phyloP scores from a whole-genome alignment of 768 basidiomycete species.

The Hydnomerulius pinastri region DNA sequence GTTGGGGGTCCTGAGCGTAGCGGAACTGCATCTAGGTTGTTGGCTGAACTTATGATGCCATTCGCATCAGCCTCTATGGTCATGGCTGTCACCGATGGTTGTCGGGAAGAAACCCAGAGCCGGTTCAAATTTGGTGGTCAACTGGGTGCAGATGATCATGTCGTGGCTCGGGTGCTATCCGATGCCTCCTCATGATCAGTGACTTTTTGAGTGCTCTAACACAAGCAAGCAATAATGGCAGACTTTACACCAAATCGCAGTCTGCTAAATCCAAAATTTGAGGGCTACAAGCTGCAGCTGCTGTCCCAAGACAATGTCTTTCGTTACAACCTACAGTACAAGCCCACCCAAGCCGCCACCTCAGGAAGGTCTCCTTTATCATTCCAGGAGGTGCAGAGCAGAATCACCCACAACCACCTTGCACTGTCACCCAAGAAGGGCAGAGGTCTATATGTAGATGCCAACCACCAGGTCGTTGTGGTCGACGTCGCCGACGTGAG shows the following conservation, averaged over 20 bases:
- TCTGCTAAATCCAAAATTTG: constrained; percentile 80
- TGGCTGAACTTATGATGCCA: background rate
- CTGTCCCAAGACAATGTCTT: constrained; percentile 59
- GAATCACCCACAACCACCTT: constrained; percentile 85
- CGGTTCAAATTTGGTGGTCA: no score
- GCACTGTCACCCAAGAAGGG: constrained; percentile 45
- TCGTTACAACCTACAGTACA: constrained; percentile 48
- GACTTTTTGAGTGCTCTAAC: no score
- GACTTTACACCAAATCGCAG: constrained; percentile 48
- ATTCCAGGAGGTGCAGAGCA: constrained; percentile 80
- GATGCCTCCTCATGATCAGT: no score
- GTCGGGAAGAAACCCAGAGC: no score
- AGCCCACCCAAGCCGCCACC: constrained; percentile 51
- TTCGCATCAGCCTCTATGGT: constrained; percentile 13
- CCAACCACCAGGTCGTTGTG: constrained; percentile 57
- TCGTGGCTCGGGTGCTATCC: no score
- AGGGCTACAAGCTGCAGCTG: constrained; percentile 76
- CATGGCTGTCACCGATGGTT: constrained; percentile 15
- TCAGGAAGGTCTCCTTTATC: constrained; percentile 64
- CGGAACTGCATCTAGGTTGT: constrained; percentile 29
- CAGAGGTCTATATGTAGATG: constrained; percentile 68
- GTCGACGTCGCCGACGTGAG: constrained; percentile 63
- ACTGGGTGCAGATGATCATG: no score
- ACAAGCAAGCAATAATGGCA: constrained; percentile 27
- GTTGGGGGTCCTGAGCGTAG: constrained; percentile 67